phyloP scores from a whole-genome alignment of 1,139 yeast species.

The Kazachstania sp. region DNA sequence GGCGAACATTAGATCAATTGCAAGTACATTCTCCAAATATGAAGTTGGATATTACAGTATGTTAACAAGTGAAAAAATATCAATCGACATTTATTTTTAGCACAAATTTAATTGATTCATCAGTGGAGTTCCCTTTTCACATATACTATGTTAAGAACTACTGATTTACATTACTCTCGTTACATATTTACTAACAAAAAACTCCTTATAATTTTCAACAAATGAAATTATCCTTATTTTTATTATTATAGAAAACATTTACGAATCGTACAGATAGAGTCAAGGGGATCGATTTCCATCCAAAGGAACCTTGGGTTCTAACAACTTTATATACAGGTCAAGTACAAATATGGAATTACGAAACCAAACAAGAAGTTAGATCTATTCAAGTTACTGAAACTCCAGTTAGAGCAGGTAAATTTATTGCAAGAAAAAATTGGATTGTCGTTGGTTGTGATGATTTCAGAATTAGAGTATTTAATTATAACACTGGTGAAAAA shows the following conservation, averaged over 20 bases:
- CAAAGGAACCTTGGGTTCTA: constrained; percentile 93
- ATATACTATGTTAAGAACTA: no score
- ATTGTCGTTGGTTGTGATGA: constrained; percentile 94
- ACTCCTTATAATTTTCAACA: background rate
- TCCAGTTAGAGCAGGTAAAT: constrained; percentile 93
- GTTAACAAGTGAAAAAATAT: constrained; percentile 5
- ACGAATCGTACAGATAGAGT: constrained; percentile 75
- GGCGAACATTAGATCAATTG: background rate
- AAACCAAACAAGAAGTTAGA: constrained; percentile 58
- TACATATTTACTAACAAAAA: background rate
- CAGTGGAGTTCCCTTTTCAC: no score
- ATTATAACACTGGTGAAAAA: constrained; percentile 92
- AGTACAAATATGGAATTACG: constrained; percentile 90
- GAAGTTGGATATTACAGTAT: constrained; percentile 28
- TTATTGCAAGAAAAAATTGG: constrained; percentile 96
- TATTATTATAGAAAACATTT: constrained; percentile 20
- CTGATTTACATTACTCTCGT: no score
- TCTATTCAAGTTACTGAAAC: constrained; percentile 83
- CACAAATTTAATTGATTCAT: no score
- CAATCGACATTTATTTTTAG: no score
- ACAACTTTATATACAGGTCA: constrained; percentile 75
- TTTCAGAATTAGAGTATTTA: constrained; percentile 84
- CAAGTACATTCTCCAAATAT: constrained; percentile 7
- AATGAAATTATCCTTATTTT: background rate
- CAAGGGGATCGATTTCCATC: constrained; percentile 96